These are phyloP conservation scores for Mortierella antarctica DNA, from an alignment of 192 early-diverging fungal species.

Conservation along the genomic window DNA sequence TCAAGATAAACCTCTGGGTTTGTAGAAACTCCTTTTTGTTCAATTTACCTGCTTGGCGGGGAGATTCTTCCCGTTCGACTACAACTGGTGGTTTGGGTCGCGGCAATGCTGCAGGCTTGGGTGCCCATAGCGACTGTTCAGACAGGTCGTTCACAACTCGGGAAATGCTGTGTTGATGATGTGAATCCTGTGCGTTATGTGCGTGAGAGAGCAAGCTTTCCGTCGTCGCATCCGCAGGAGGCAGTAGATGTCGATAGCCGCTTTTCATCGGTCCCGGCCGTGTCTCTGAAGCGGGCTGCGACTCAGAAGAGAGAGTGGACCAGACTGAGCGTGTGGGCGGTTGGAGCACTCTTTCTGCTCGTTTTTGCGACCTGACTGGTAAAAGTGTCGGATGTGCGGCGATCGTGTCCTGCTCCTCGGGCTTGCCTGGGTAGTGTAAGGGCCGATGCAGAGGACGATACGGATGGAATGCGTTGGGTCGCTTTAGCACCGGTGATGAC, in stretches of 20 bases:
- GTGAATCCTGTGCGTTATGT: neutral
- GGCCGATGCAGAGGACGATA: neutral
- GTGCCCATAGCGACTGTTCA: no score
- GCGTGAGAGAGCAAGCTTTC: neutral
- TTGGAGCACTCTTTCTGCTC: neutral
- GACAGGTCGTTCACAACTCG: no score
- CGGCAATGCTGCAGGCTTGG: neutral
- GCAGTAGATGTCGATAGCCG: conserved; percentile 20
- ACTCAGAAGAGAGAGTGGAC: neutral
- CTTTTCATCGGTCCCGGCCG: no score
- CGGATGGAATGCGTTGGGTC: neutral
- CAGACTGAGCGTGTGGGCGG: neutral
- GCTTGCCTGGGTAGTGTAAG: conserved; percentile 3
- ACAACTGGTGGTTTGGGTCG: neutral
- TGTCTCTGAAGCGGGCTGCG: no score
- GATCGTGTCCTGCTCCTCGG: conserved; percentile 37
- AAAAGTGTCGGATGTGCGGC: conserved; percentile 5
- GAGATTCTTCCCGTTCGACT: no score
- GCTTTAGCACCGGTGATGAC: neutral
- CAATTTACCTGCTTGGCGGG: no score
- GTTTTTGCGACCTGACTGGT: neutral
- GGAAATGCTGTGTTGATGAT: no score
- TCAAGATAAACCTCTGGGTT: no score
- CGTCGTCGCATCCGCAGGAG: conserved; percentile 9
- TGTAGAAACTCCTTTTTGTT: no score